Evolutionary conservation across 768 basidiomycete genomes (phyloP), one percentile per base, ranked within the genome.

Genomic region (Leccinum rimulosum): DNA sequence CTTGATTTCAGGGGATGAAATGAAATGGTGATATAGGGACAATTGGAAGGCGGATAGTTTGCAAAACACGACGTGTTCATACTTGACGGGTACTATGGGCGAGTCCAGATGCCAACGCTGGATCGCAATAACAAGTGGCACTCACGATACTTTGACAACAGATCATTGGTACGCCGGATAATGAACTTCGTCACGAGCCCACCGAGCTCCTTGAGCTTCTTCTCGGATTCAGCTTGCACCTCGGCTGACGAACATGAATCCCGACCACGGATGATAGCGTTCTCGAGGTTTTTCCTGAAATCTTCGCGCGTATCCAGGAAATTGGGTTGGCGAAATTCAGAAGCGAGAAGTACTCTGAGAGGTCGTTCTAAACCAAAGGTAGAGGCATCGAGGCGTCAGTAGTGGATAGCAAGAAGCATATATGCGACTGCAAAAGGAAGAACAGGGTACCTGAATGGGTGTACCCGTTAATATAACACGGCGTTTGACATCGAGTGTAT

Each of bases 51-150:
- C 79, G 2, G 92, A 93, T 4, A 91, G 82, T 45, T 84, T 81
- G 71, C 95, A 98, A 74, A 97, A 98, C 0, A 98, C 95, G 61
- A 98, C 91, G 60, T 98, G 94, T 72, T 98, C 97, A 75, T 98
- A 98, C 73, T 99, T 99, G 76, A 99, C 93, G 9, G 97, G 97
- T 30, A 99, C 96, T 98, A 67, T 2, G 54, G 30, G 48, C 62
- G 36, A 57, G 56, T 64, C 51, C 57, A 53, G 38, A 60, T 17
- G 43, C 50, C 59, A 64, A 48, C 33, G 14, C 52, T 38, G n/a
- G 38, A 35, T 52, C 31, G 43, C 15, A 14, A n/a, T 28, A 30
- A 36, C 12, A 56, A 10, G 27, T 54, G 19, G 11, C 15, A 84
- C 93, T 64, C 61, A 95, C 95, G 74, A 68, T 98, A 98, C 78